Base-by-base conservation (phyloP, 768 basidiomycete species). In the Paxillus involutus region DNA sequence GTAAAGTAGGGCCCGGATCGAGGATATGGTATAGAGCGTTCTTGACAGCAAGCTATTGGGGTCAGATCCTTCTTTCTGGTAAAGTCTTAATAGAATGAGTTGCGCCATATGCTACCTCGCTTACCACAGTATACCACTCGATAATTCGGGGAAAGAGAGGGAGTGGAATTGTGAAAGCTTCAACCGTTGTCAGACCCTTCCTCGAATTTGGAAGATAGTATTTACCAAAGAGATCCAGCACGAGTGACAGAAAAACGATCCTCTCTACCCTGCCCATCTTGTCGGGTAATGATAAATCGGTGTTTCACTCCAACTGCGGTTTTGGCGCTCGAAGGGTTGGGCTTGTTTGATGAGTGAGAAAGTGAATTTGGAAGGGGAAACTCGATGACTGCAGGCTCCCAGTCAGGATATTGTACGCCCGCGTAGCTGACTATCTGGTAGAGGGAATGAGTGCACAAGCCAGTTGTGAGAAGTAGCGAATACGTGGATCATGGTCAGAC, bases 121-220 rank as follows among this genome's bases (percentile, higher is more conserved):
- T 63, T 59, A 88, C 90, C 66, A 83, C 70, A 1, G 85, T 86
- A 67, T 94, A 95, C 89, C 89, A 94, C 73, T 95, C 88, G 41
- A 97, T 94, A 47, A 98, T 77, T n/a, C 95, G 84, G n/a, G 96
- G 96, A 71, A 98, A 98, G 30, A 98, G 82, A 19, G 96, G 96
- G n/a, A 98, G 79, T 10, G 94, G 94, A 44, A 96, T 90, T 21
- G 93, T 97, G 71, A 95, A 96, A 12, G 93, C 91, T 80, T 79
- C 75, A n/a, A 46, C 45, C 57, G 49, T 48, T 44, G 49, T 63
- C 58, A 72, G 29, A 16, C 51, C 47, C 3, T 45, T 37, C 14
- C 14, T 4, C 13, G 17, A 29, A 36, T 30, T n/a, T 12, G 12
- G n/a, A 47, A 40, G 21, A 6, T 16, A 36, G 21, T 19, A 72